Evolutionary conservation across 129 eudicot genomes (phyloP), one percentile per base, ranked within the genome.

Genomic region (Apium graveolens): DNA sequence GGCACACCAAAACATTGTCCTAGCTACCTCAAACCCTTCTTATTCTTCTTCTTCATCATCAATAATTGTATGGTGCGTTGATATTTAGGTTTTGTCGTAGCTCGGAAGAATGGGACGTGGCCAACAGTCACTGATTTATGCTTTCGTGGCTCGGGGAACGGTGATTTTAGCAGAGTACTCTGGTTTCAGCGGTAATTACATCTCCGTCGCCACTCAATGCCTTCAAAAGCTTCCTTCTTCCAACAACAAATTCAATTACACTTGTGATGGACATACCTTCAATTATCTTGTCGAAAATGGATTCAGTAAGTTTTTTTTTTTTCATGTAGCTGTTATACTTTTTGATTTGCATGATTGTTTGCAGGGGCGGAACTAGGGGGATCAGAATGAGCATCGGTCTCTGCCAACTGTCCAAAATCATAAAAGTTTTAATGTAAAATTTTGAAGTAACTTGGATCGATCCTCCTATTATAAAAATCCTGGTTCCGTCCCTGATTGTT

Each of bases 191-290:
- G 91, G 91, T 2, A 87, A 87, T 70, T 87, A 85, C 85, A 87
- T 81, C 43, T 46, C 75, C 76, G 83, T 87, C 80, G 91, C 91
- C 38, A 74, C 80, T 41, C 91, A 87, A 81, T 87, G 91, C 74
- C 91, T 87, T 80, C 87, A 87, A 79, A 87, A 87, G 85, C 91
- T 87, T 74, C 88, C 91, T 27, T 81, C 91, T 66, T 74, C 87
- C 53, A 87, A 85, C 78, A 85, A 87, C 83, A 82, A 78, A 74
- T 87, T 87, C 81, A 87, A 86, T 73, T 87, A 87, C 81, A 87
- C 80, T 75, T 87, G 91, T 75, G 91, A 87, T 80, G 91, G 85
- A 27, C 91, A 87, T 51, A 87, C 91, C 78, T 87, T 87, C 77
- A 85, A 87, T 76, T 87, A 87, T 37, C 91, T 87, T 24, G 88